phyloP scores from a whole-genome alignment of 2,329 filamentous ascomycete species.

The Ambrosiella xylebori region DNA sequence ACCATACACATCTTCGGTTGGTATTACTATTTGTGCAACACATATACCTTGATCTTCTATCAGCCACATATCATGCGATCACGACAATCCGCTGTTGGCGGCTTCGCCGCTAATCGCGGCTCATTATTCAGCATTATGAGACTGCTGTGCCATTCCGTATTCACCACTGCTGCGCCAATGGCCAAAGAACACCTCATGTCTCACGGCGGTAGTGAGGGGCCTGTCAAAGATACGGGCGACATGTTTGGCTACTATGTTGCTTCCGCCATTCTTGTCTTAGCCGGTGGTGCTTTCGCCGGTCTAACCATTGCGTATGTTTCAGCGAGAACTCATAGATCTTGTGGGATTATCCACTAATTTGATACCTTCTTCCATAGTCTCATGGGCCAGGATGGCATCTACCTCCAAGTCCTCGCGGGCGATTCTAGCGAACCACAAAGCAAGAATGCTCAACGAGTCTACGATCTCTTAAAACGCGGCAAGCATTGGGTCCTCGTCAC shows the following conservation, averaged over 20 bases:
- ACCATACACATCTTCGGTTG: neutral
- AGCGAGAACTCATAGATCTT: neutral
- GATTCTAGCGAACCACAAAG: conserved; percentile 74
- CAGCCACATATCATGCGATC: conserved; percentile 4
- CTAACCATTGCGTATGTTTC: conserved; percentile 63
- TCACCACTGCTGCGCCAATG: conserved; percentile 31
- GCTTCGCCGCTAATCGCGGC: conserved; percentile 7
- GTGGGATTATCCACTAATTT: neutral
- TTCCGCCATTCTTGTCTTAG: conserved; percentile 64
- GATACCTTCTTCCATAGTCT: conserved; percentile 21
- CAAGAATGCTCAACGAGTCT: conserved; percentile 67
- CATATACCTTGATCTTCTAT: neutral
- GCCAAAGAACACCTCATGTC: conserved; percentile 12
- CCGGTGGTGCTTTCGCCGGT: conserved; percentile 86
- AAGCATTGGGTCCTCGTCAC: conserved; percentile 99
- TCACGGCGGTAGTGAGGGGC: conserved; percentile 25
- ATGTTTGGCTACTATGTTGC: conserved; percentile 69
- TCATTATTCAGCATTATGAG: conserved; percentile 8
- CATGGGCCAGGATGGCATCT: conserved; percentile 77
- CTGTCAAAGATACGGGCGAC: conserved; percentile 40
- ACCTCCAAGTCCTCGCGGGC: conserved; percentile 81
- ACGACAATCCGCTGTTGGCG: conserved; percentile 5
- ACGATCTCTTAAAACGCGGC: conserved; percentile 63
- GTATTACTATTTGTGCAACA: neutral
- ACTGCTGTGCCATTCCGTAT: conserved; percentile 15